Conservation (phyloP, 495 filamentous ascomycete species). For the Aspergillus campestris region DNA sequence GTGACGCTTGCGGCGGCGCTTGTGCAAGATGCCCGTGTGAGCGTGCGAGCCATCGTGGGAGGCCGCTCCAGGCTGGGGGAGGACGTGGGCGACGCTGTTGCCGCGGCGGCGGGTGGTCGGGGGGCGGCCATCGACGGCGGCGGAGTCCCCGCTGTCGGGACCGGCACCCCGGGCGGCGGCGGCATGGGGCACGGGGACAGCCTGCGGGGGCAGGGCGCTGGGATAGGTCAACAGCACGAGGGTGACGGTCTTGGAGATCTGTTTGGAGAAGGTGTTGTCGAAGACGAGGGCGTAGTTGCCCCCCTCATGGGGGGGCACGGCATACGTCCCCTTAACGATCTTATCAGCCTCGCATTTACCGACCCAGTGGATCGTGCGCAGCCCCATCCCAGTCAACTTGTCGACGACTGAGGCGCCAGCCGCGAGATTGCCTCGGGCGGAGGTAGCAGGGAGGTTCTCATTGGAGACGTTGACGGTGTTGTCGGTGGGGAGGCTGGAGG, state of each 20-base stretch:
- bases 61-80: slow-evolving; percentile 21
- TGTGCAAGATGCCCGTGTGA: slow-evolving; percentile 74
- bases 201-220: slow-evolving; percentile 71
- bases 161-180: slow-evolving; percentile 40
- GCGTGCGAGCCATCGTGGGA: slow-evolving; percentile 24
- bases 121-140: slow-evolving; percentile 10
- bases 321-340: slow-evolving; percentile 83
- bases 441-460: slow-evolving; percentile 30
- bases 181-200: slow-evolving; percentile 52
- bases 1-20: slow-evolving; percentile 83
- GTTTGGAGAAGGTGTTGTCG: slow-evolving; percentile 98
- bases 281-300: slow-evolving; percentile 97
- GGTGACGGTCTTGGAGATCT: slow-evolving; percentile 86
- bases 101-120: slow-evolving; percentile 23
- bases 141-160: slow-evolving; percentile 22
- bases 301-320: slow-evolving; percentile 60
- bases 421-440: slow-evolving; percentile 30
- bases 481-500: slow-evolving; percentile 32
- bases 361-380: slow-evolving; percentile 79
- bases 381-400: slow-evolving; percentile 74
- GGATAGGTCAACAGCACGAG: slow-evolving; percentile 92
- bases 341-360: slow-evolving; percentile 95
- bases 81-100: slow-evolving; percentile 23
- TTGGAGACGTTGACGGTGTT: slow-evolving; percentile 37
- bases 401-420: slow-evolving; percentile 59